Percentiles rank a stretch among this genome's conserved stretches.
These are phyloP conservation scores for Penicillium sp. DNA, from an alignment of 2,329 filamentous ascomycete species.

Conservation along the genomic window DNA sequence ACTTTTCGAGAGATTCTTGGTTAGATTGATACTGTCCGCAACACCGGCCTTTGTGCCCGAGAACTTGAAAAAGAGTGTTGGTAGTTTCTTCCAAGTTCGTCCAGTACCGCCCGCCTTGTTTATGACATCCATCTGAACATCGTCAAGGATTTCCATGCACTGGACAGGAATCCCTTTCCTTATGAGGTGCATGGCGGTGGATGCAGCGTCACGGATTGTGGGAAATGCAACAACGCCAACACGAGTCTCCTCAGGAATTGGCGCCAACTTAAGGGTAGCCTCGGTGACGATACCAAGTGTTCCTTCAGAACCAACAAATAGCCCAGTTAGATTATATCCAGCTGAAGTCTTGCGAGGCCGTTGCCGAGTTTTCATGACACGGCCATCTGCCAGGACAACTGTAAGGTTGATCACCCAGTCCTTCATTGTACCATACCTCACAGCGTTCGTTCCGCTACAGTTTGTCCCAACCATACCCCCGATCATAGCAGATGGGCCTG, in stretches of 20 bases:
- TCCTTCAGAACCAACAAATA: slow-evolving; percentile 74
- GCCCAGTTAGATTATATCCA: slow-evolving; percentile 71
- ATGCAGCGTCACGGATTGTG: slow-evolving; percentile 64
- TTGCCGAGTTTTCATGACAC: slow-evolving; percentile 69
- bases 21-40: slow-evolving; percentile 73
- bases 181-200: slow-evolving; percentile 68
- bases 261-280: slow-evolving; percentile 69
- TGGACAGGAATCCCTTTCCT: slow-evolving; percentile 69
- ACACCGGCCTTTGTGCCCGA: slow-evolving; percentile 80
- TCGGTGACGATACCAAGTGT: slow-evolving; percentile 74
- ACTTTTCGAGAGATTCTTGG: slow-evolving; percentile 68
- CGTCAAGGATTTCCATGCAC: slow-evolving; percentile 68
- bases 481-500: slow-evolving; percentile 67
- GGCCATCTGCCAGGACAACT: slow-evolving; percentile 72
- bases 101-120: slow-evolving; percentile 68
- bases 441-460: slow-evolving; percentile 66
- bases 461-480: slow-evolving; percentile 70
- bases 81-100: slow-evolving; percentile 48
- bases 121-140: slow-evolving; percentile 68
- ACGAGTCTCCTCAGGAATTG: slow-evolving; percentile 65
- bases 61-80: slow-evolving; percentile 60
- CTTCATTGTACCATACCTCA: slow-evolving; percentile 75
- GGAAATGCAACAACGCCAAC: slow-evolving; percentile 69
- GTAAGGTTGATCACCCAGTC: slow-evolving; percentile 76
- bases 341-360: slow-evolving; percentile 72